Percentiles rank a stretch among this genome's conserved stretches.
Evolutionary conservation across 2,329 filamentous ascomycete species (phyloP).

Genomic region (Sporothrix schenckii): DNA sequence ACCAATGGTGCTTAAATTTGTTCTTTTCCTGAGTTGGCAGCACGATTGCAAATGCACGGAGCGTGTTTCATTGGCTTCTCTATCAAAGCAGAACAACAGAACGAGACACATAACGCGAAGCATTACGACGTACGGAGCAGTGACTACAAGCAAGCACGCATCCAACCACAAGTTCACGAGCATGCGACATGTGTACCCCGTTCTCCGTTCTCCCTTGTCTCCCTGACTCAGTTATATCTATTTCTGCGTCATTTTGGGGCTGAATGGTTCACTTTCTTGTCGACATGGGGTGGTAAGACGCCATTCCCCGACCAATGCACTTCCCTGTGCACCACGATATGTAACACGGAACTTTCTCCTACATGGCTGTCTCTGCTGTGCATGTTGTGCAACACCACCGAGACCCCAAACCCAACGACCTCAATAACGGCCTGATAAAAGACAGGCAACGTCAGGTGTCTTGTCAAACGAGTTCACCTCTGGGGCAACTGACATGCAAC

Average conservation of each 20-base stretch:
- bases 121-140: neutral
- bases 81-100: neutral
- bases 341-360: conserved; percentile 12
- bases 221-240: neutral
- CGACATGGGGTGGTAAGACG: neutral
- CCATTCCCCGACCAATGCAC: too few species aligned
- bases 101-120: neutral
- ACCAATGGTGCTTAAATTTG: neutral
- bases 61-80: neutral
- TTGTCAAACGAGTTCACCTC: neutral
- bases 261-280: neutral
- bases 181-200: neutral
- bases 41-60: neutral
- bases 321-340: neutral
- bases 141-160: neutral
- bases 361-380: neutral
- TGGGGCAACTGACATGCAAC: neutral
- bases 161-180: neutral
- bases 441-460: neutral
- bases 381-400: conserved; percentile 4
- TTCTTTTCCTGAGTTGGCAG: neutral
- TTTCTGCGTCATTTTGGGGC: conserved; percentile 16
- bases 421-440: conserved; percentile 7
- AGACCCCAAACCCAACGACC: neutral
- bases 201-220: neutral